phyloP scores from a whole-genome alignment of 441 rosid genomes.

The Brassica balearica region DNA sequence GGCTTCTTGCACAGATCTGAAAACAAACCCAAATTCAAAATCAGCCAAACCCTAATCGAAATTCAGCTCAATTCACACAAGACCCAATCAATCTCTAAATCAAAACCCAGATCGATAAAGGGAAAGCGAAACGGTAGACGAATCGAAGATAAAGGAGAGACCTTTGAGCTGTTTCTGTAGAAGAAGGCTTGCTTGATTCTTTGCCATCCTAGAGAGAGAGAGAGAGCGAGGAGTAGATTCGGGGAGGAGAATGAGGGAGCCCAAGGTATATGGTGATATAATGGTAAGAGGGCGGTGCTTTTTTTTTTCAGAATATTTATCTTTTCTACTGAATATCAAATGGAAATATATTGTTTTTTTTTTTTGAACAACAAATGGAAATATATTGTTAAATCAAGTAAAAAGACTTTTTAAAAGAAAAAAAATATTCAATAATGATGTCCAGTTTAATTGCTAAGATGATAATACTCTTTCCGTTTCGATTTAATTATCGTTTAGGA shows the following conservation, averaged over 20 bases:
- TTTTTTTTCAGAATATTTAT: too few species aligned
- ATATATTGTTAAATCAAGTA: too few species aligned
- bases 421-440: too few species aligned
- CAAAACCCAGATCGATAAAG: constrained; percentile 9
- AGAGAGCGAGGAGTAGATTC: neutral
- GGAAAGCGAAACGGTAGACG: neutral
- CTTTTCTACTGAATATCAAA: too few species aligned
- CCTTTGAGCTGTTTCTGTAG: constrained; percentile 89
- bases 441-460: too few species aligned
- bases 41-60: constrained; percentile 2
- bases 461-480: too few species aligned
- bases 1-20: constrained; percentile 80
- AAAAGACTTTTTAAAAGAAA: too few species aligned
- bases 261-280: neutral
- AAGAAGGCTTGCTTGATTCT: constrained; percentile 76
- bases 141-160: constrained; percentile 26
- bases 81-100: neutral
- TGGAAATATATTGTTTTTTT: too few species aligned
- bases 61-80: neutral
- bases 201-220: constrained; percentile 52
- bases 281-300: neutral
- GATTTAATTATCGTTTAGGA: too few species aligned
- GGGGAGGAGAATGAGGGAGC: neutral
- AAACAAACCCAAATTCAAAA: constrained; percentile 26
- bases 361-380: too few species aligned